Evolutionary conservation across 2,329 filamentous ascomycete species (phyloP).

Genomic region (Rhexocercosporidium sp.): DNA sequence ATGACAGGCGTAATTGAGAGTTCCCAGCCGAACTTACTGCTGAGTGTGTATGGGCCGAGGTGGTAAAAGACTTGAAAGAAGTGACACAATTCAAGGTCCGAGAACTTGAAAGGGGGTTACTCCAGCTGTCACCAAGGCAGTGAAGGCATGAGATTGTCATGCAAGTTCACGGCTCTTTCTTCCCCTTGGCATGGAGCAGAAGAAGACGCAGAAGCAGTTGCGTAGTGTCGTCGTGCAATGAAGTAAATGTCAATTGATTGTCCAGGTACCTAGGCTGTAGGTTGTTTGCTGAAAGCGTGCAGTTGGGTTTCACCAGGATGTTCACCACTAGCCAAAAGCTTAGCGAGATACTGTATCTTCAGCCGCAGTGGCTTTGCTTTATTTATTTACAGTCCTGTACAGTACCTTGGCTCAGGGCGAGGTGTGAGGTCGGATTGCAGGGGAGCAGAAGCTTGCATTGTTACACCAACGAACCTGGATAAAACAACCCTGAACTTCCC

Average conservation of each 20-base stretch:
- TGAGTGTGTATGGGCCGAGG: background rate
- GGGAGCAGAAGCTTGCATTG: background rate
- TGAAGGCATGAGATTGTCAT: no score
- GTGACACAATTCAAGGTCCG: background rate
- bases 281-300: background rate
- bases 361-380: slow-evolving; percentile 12
- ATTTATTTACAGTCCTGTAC: no score
- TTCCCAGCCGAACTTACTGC: no score
- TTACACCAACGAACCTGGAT: background rate
- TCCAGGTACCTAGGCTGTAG: background rate
- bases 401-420: background rate
- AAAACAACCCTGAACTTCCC: background rate
- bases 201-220: background rate
- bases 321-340: background rate
- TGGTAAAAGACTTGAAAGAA: background rate
- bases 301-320: background rate
- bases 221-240: background rate
- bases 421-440: background rate
- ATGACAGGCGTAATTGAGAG: no score
- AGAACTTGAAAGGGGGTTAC: no score
- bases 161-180: background rate
- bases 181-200: background rate
- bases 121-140: no score
- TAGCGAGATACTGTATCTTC: slow-evolving; percentile 15
- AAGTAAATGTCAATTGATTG: background rate